Percentiles rank a stretch among this genome's conserved stretches.
Evolutionary conservation across 257 asterid genomes (phyloP).

Genomic region (Rauvolfia tetraphylla): DNA sequence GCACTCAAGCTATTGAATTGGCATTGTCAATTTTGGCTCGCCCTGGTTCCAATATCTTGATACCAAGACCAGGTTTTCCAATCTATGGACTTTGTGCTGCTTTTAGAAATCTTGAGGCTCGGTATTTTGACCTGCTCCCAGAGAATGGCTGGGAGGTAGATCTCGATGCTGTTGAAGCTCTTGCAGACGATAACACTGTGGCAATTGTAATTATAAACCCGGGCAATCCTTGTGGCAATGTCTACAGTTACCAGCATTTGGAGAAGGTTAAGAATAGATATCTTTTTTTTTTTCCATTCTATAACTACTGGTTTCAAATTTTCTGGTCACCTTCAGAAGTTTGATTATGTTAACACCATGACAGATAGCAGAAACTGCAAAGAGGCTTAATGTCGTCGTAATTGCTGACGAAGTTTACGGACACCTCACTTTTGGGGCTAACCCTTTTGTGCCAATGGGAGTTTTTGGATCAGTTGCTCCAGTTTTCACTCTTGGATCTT

Average conservation of each 20-base stretch:
- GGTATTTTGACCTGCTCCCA: slow-evolving; percentile 65
- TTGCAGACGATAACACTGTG: slow-evolving; percentile 74
- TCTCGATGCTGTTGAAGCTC: slow-evolving; percentile 52
- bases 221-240: slow-evolving; percentile 93
- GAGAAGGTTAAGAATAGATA: slow-evolving; percentile 44
- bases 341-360: neutral
- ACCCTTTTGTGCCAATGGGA: slow-evolving; percentile 85
- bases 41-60: slow-evolving; percentile 72
- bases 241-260: slow-evolving; percentile 56
- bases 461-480: slow-evolving; percentile 64
- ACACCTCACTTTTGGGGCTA: slow-evolving; percentile 69
- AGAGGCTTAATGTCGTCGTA: slow-evolving; percentile 52
- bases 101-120: slow-evolving; percentile 54
- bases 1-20: slow-evolving; percentile 85
- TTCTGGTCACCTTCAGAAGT: too few species aligned
- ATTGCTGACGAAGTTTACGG: slow-evolving; percentile 94
- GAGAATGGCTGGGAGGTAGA: slow-evolving; percentile 73
- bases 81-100: slow-evolving; percentile 68
- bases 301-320: neutral
- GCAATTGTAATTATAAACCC: slow-evolving; percentile 80
- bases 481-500: slow-evolving; percentile 73
- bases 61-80: slow-evolving; percentile 88
- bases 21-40: slow-evolving; percentile 51
- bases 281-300: neutral
- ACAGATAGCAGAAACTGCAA: slow-evolving; percentile 77